Evolutionary conservation across 2,329 filamentous ascomycete species (phyloP), one percentile per base, ranked within the genome.

Genomic region (Fusarium hainanense): DNA sequence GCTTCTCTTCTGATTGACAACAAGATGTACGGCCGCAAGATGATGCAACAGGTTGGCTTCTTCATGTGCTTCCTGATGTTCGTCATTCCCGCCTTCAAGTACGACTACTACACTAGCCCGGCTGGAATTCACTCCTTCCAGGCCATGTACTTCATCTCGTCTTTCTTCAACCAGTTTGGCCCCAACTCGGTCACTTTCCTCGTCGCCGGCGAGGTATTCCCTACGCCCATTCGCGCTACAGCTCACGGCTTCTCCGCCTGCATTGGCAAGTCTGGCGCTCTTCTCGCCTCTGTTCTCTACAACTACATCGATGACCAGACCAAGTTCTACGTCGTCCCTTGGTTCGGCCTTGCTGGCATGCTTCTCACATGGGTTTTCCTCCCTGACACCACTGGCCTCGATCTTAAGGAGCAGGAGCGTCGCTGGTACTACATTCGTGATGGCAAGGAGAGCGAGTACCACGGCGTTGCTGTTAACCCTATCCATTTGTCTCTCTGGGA

Each of bases 131-230:
- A 93, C 77, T 85, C 87, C n/a, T 98, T 98, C 90, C 94, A 98
- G 84, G 90, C 94, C 78, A 97, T 98, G 93, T 98, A 98, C 87
- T 98, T 97, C 84, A 81, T 98, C 74, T 97, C 93, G 10, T 97
- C 93, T 25, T 98, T 98, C 86, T 98, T 98, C 90, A 98, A 98
- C 87, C 95, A 98, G 80, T 98, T 98, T 77, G 95, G 95, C 14
- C 95, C 95, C 81, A 98, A 98, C 87, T 91, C 90, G 48, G 94
- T 98, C 76, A 97, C 94, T 68, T 98, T 98, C 92, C 88, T 98
- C 72, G 93, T 97, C 37, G 95, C 95, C 44, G 95, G 93, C 44
- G 95, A 98, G 80, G 93, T 97, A n/a, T 98, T 93, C 86, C 95
- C 95, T 12, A 97, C 94, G 0, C 93, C 94, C 12, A 90, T 98